phyloP scores from a whole-genome alignment of 1,139 yeast species.

The Geotrichum bryndzae region DNA sequence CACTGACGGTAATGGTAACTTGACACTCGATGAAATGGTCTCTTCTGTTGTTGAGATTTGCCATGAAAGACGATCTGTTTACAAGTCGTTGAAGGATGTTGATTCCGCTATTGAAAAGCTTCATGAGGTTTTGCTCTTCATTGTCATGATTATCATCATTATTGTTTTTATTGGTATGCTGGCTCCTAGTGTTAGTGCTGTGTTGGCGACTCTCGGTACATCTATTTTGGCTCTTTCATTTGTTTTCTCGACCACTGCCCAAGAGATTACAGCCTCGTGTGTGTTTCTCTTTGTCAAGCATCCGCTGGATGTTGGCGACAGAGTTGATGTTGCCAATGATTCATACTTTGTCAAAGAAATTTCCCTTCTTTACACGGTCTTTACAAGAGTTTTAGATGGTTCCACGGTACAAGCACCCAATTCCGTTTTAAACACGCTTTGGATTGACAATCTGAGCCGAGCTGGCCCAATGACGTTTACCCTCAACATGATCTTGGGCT shows the following conservation, averaged over 20 bases:
- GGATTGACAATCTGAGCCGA: conserved; percentile 39
- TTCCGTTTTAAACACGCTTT: conserved; percentile 35
- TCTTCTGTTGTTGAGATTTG: conserved; percentile 34
- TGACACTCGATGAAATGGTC: conserved; percentile 38
- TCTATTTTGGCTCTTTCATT: conserved; percentile 39
- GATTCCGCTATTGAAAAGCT: conserved; percentile 40
- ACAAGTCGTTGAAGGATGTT: conserved; percentile 37
- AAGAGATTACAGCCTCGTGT: conserved; percentile 39
- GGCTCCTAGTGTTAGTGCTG: conserved; percentile 39
- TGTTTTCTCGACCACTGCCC: conserved; percentile 38
- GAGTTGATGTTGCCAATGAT: conserved; percentile 31
- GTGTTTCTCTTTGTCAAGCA: conserved; percentile 41
- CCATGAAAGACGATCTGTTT: conserved; percentile 36
- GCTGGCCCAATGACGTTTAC: conserved; percentile 35
- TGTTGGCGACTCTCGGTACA: conserved; percentile 41
- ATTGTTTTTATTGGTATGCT: conserved; percentile 40
- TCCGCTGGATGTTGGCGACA: conserved; percentile 41
- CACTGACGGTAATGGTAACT: conserved; percentile 36
- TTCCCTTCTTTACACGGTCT: conserved; percentile 37
- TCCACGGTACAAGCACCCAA: conserved; percentile 38
- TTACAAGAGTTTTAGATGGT: conserved; percentile 30
- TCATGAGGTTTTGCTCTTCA: conserved; percentile 35
- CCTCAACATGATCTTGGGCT: conserved; percentile 30
- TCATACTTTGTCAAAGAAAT: conserved; percentile 32
- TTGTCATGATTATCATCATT: conserved; percentile 34